Evolutionary conservation across 2,329 filamentous ascomycete genomes (phyloP), one percentile per base, ranked within the genome.

Genomic region (Bipolaris bicolor): DNA sequence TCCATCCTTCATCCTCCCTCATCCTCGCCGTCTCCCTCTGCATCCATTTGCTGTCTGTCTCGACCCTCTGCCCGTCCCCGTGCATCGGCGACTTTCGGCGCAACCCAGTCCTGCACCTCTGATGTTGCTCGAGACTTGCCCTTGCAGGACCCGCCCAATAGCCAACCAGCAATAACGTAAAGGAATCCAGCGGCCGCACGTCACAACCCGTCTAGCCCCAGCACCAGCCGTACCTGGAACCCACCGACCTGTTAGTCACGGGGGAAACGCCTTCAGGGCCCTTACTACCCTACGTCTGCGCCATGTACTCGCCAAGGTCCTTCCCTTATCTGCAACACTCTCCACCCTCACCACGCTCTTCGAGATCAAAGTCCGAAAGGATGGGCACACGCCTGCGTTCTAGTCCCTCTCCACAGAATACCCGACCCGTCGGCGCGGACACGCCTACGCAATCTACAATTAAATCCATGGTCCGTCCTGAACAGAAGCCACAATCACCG

Each of bases 261-360:
- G 62, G 64, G 58, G 49, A 62, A 61, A 61, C 60, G 57, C 64
- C 62, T 62, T 62, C 65, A 65, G 57, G 63, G 62, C 58, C 48
- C 58, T 66, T 66, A 58, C 58, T 64, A 64, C 47, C 40, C 16
- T 54, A 29, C 43, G 4, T 33, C 11, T 11, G 50, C 44, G 81
- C 81, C 77, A 77, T 81, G 70, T 65, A 65, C 53, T 78, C 80
- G 67, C 78, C 79, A 67, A 76, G 78, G 64, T 78, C 78, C 57
- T 81, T 77, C 67, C 74, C 75, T 53, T 79, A 78, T 68, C 65
- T 72, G 33, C 70, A 72, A n/a, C 67, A 63, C 44, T 67, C 71
- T 52, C 67, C 73, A 52, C 71, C 77, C 33, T 70, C 78, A 50
- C 68, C 75, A 43, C 69, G 65, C 51, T 58, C 54, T 39, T 61